Evolutionary conservation across 2,329 filamentous ascomycete genomes (phyloP), one percentile per base, ranked within the genome.

Genomic region (Talaromyces sp.): DNA sequence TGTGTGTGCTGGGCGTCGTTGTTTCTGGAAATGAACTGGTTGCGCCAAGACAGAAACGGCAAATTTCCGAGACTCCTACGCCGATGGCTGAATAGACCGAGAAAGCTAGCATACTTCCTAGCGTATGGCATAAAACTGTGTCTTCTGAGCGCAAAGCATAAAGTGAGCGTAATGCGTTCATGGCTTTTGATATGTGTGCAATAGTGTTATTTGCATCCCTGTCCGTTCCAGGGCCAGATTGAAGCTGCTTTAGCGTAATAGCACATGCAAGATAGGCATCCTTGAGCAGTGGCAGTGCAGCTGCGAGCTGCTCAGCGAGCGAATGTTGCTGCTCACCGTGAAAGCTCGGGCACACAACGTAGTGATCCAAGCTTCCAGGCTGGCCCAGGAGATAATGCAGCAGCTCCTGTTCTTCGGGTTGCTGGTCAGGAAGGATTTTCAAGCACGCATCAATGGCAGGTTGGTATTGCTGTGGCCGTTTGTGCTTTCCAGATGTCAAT

Each of bases 211-310:
- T 52, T 37, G 11, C 19, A 28, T 35, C 37, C 31, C 21, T 28
- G 25, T 43, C 48, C 28, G 56, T 39, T 33, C 35, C 39, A 17
- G n/a, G 46, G 17, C 33, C 39, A 36, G 46, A 51, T 46, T 53
- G 46, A 46, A 53, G 31, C 39, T 53, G 56, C 7, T n/a, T 51
- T 22, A 58, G 22, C n/a, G 56, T 52, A n/a, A 35, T 43, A 33
- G 56, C 56, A 43, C 56, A 58, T 45, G 56, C 56, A 39, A 58
- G 17, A 53, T 58, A 58, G 3, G 48, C 45, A 58, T 58, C 56
- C 39, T 53, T 58, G 33, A 58, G 48, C 19, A 52, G 8, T 11
- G 39, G 28, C 11, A 53, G 28, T 11, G 56, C 39, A 36, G 31
- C n/a, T 9, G 28, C 13, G 13, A 58, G 39, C 22, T 51, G 48